A percentile compares a stretch with the other conserved stretches of the same genome.
Conservation (phyloP, 805 yeast species). For the Millerago galiae region DNA sequence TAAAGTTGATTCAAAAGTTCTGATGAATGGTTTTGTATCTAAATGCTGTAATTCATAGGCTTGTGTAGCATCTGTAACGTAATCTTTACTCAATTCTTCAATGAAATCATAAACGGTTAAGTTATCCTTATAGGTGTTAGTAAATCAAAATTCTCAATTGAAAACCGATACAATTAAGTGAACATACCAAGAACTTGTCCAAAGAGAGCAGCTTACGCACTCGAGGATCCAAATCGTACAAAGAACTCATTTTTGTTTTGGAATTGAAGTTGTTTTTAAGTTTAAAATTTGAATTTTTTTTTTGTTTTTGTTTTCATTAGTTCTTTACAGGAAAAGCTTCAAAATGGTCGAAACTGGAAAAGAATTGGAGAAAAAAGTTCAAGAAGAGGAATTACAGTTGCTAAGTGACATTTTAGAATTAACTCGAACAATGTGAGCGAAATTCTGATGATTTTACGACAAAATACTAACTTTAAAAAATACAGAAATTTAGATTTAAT, state of each 20-base stretch:
- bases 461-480: not conserved
- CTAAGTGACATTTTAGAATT: slow-evolving; percentile 5
- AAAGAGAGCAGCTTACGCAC: slow-evolving; percentile 48
- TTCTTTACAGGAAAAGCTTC: not conserved
- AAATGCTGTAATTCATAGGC: slow-evolving; percentile 23
- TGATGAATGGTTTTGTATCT: slow-evolving; percentile 91
- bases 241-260: slow-evolving; percentile 28
- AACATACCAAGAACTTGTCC: slow-evolving; percentile 47
- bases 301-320: not conserved
- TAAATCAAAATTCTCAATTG: not conserved
- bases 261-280: not conserved
- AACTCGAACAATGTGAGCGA: slow-evolving; percentile 7
- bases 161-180: not conserved
- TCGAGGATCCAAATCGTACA: slow-evolving; percentile 60
- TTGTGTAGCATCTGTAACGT: slow-evolving; percentile 39
- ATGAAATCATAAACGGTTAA: slow-evolving; percentile 73
- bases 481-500: slow-evolving; percentile 8
- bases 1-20: slow-evolving; percentile 85
- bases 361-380: not conserved
- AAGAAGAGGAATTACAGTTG: slow-evolving; percentile 1
- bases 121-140: slow-evolving; percentile 34
- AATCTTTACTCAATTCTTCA: slow-evolving; percentile 70
- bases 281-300: not conserved
- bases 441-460: not conserved
- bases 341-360: not conserved